Evolutionary conservation across 2,329 filamentous ascomycete genomes (phyloP).

Genomic region (Anthostomella pinea): DNA sequence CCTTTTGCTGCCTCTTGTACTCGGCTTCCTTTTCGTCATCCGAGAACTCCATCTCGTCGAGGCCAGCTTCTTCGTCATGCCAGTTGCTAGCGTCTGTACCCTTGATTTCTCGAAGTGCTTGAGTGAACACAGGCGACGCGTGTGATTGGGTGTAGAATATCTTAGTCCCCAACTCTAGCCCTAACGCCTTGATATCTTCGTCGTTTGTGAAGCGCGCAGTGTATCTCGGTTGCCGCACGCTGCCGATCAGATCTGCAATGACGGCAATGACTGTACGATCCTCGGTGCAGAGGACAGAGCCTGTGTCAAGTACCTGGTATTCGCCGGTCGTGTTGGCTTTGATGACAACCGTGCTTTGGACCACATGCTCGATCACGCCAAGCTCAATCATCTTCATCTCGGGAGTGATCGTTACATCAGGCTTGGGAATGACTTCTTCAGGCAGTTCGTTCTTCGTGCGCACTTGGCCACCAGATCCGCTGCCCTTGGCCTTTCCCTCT

Average conservation of each 20-base stretch:
- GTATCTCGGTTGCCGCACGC: slow-evolving; percentile 83
- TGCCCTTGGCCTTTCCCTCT: slow-evolving; percentile 47
- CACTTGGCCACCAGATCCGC: slow-evolving; percentile 47
- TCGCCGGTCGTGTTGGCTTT: slow-evolving; percentile 76
- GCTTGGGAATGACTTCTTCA: slow-evolving; percentile 66
- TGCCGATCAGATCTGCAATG: slow-evolving; percentile 81
- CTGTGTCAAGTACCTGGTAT: slow-evolving; percentile 79
- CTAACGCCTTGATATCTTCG: slow-evolving; percentile 64
- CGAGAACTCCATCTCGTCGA: slow-evolving; percentile 90
- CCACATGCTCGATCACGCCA: slow-evolving; percentile 71
- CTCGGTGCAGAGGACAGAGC: slow-evolving; percentile 77
- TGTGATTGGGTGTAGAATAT: slow-evolving; percentile 79
- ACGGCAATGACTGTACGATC: slow-evolving; percentile 75
- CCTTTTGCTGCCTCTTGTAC: slow-evolving; percentile 68
- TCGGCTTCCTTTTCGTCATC: slow-evolving; percentile 94
- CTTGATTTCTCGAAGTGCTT: slow-evolving; percentile 74
- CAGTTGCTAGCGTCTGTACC: slow-evolving; percentile 93
- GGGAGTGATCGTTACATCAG: slow-evolving; percentile 72
- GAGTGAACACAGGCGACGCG: slow-evolving; percentile 82
- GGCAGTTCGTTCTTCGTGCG: slow-evolving; percentile 78
- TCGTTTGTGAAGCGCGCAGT: slow-evolving; percentile 71
- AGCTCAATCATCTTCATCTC: slow-evolving; percentile 76
- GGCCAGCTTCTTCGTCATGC: slow-evolving; percentile 84
- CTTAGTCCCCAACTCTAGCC: slow-evolving; percentile 64
- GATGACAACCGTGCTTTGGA: slow-evolving; percentile 77